Conservation (phyloP, 305 asterid genomes). For the Euphrasia arctica region DNA sequence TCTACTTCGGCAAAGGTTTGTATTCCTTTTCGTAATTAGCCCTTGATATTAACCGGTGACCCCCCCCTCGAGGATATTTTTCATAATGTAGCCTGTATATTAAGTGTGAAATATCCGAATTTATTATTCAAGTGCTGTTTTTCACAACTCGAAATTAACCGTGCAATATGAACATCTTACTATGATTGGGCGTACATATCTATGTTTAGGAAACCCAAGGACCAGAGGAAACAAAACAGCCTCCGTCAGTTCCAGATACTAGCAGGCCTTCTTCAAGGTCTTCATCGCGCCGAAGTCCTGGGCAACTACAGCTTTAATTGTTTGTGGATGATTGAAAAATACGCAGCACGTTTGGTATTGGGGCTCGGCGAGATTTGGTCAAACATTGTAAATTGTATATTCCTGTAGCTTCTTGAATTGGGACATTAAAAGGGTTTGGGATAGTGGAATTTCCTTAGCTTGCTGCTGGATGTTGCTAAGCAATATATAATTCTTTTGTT, state of each 20-base stretch:
- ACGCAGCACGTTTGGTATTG: conserved; percentile 27
- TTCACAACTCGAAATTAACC: not conserved
- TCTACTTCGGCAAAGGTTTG: conserved; percentile 62
- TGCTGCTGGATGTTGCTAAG: conserved; percentile 41
- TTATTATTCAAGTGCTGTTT: not conserved
- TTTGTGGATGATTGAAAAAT: conserved; percentile 24
- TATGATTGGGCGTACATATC: not conserved
- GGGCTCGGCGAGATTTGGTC: conserved; percentile 24
- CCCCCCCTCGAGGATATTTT: too few species aligned
- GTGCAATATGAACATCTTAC: conserved; percentile 3
- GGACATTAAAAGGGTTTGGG: conserved; percentile 32
- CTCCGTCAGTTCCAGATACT: conserved; percentile 42
- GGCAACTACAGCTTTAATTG: conserved; percentile 54
- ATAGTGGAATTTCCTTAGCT: conserved; percentile 32
- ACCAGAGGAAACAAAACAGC: conserved; percentile 54
- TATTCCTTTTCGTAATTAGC: not conserved
- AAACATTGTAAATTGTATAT: conserved; percentile 77
- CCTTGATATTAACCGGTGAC: too few species aligned
- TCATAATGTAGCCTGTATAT: too few species aligned
- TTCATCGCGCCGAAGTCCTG: conserved; percentile 56
- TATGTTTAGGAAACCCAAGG: conserved; percentile 57
- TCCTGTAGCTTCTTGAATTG: conserved; percentile 51
- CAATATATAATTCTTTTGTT: conserved; percentile 7
- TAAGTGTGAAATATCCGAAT: not conserved
- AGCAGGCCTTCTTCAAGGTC: conserved; percentile 62